Conservation (phyloP, 2,329 filamentous ascomycete species). For the Podosphaera xanthii region DNA sequence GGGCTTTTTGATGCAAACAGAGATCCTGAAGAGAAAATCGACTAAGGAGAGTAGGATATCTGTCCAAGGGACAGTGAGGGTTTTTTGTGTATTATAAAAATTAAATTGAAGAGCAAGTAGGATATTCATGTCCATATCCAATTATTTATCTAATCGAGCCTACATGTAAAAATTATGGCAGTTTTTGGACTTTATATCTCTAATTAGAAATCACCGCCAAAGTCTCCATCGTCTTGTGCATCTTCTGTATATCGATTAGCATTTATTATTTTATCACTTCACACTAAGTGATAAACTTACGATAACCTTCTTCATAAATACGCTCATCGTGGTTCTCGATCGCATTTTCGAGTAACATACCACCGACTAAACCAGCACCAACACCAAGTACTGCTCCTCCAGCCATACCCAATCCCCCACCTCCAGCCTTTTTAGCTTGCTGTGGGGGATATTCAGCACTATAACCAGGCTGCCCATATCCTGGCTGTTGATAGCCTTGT, state of each 20-base stretch:
- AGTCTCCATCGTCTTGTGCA: slow-evolving; percentile 1
- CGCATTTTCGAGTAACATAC: slow-evolving; percentile 45
- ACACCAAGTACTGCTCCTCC: slow-evolving; percentile 58
- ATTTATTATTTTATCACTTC: background rate
- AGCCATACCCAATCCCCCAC: slow-evolving; percentile 38
- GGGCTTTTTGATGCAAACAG: no score
- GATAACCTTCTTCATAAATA: slow-evolving; percentile 29
- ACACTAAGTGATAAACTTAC: slow-evolving; percentile 6
- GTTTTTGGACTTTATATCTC: no score
- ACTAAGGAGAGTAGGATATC: no score
- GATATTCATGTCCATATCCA: no score
- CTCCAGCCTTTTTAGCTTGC: slow-evolving; percentile 20
- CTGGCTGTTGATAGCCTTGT: slow-evolving; percentile 17
- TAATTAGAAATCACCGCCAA: background rate
- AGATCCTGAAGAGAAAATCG: no score
- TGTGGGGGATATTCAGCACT: slow-evolving; percentile 9
- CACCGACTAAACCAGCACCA: slow-evolving; percentile 63
- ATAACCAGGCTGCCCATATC: slow-evolving; percentile 6
- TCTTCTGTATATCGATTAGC: background rate
- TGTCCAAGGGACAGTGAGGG: no score
- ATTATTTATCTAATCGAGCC: no score
- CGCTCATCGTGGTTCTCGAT: slow-evolving; percentile 38
- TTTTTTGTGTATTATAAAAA: no score
- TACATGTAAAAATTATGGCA: no score
- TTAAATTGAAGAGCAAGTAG: no score